Conservation (phyloP, 352 stramenopile species). For the Pythium dissimile region DNA sequence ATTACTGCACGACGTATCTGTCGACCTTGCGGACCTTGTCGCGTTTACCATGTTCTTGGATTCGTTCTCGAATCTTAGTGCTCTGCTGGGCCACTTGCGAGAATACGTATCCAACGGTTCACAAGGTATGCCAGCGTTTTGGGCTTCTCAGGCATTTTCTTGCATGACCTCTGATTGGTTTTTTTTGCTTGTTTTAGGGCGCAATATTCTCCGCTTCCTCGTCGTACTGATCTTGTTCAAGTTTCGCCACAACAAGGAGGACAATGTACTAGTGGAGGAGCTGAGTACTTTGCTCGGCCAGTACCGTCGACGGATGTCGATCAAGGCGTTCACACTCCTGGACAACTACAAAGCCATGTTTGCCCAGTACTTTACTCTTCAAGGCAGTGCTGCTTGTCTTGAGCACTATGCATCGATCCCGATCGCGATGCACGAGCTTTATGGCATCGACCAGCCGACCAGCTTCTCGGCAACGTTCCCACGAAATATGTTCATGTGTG, state of each 20-base stretch:
- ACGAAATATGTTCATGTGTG: constrained; percentile 25
- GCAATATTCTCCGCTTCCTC: constrained; percentile 47
- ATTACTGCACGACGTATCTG: constrained; percentile 19
- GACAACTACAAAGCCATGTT: constrained; percentile 56
- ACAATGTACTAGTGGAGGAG: not conserved
- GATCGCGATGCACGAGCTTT: constrained; percentile 15
- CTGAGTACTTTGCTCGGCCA: constrained; percentile 42
- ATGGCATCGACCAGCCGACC: not conserved
- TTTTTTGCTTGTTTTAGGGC: constrained; percentile 4
- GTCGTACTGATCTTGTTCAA: constrained; percentile 63
- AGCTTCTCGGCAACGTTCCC: constrained; percentile 16
- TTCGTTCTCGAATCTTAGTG: constrained; percentile 58
- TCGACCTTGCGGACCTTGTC: constrained; percentile 55
- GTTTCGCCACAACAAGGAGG: constrained; percentile 15
- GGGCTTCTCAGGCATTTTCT: not conserved
- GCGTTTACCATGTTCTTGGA: constrained; percentile 72
- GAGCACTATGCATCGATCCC: constrained; percentile 13
- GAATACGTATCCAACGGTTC: constrained; percentile 38
- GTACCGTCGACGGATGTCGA: constrained; percentile 5
- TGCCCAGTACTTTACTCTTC: constrained; percentile 44
- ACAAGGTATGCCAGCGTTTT: constrained; percentile 32
- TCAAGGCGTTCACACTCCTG: constrained; percentile 32
- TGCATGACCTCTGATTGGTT: not conserved
- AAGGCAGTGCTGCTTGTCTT: constrained; percentile 28
- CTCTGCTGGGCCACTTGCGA: constrained; percentile 53